Evolutionary conservation across 768 basidiomycete species (phyloP), one percentile per base, ranked within the genome.

Genomic region (Terana coerulea): DNA sequence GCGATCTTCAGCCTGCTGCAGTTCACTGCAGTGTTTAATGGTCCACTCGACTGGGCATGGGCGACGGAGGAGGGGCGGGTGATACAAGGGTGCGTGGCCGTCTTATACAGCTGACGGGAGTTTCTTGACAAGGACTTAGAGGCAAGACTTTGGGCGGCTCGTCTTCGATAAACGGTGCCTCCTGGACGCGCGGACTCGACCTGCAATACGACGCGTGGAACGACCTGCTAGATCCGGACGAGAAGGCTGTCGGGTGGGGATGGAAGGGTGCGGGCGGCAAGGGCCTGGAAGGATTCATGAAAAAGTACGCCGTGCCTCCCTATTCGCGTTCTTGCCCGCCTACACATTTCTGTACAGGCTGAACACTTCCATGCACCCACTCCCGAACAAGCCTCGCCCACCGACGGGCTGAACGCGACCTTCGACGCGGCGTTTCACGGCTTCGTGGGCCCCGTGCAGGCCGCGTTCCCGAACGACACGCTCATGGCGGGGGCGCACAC

Each of bases 151-250:
- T 69, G 1, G 67, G 67, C n/a, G 68, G 68, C 1, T 53, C 58
- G 7, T 56, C 73, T 39, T 77, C 77, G 1, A 75, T 79, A 49
- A 79, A 79, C 56, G 78, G 76, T 7, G 76, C 65, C 14, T 60
- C 69, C 6, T 78, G 72, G 59, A 77, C 75, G 9, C 70, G 77
- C 15, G 77, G 75, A 2, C 54, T 69, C n/a, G 65, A 66, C 21
- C 72, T 68, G 3, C 75, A 78, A 51, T 76, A 77, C 37, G 74
- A 78, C 51, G 61, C 73, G 0, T 72, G 72, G 72, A 64, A 67
- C 7, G 61, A 57, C 1, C 64, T 77, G 2, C 63, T 76, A 0
- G 51, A 57, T 5, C 52, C 59, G 19, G 46, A 60, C 29, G 56
- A 67, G 59, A 59, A 49, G 3, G 48, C 48, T 10, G 42, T 59